phyloP scores from a whole-genome alignment of 495 filamentous ascomycete species.

The Penicillium roqueforti region DNA sequence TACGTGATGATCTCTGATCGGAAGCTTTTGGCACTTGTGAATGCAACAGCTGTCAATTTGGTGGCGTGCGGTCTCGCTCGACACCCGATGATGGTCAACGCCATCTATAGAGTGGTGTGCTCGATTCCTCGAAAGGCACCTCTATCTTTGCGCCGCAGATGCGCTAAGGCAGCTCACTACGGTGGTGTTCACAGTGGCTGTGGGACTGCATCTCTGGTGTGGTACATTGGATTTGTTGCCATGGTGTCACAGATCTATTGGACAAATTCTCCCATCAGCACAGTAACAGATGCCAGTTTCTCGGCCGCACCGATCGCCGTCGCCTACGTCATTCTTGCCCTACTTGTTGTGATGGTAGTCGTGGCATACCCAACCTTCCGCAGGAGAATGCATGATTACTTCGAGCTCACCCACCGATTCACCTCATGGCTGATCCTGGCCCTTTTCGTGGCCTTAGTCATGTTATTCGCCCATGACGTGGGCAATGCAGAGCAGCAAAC shows the following conservation, averaged over 20 bases:
- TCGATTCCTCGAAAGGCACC: conserved; percentile 52
- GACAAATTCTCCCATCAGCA: conserved; percentile 13
- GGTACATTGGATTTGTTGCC: conserved; percentile 54
- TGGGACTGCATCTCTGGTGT: conserved; percentile 57
- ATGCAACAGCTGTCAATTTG: conserved; percentile 42
- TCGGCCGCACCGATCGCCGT: conserved; percentile 18
- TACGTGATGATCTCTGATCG: conserved; percentile 23
- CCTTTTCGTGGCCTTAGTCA: conserved; percentile 54
- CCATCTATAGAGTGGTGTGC: conserved; percentile 54
- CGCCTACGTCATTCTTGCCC: conserved; percentile 19
- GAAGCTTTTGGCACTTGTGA: conserved; percentile 22
- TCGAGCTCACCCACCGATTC: conserved; percentile 65
- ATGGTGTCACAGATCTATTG: conserved; percentile 36
- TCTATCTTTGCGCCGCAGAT: conserved; percentile 51
- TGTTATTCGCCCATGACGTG: conserved; percentile 25
- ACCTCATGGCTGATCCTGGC: conserved; percentile 58
- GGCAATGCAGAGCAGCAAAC: conserved; percentile 19
- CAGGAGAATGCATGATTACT: conserved; percentile 55
- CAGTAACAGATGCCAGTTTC: conserved; percentile 9
- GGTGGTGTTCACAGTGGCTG: conserved; percentile 68
- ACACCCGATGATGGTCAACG: conserved; percentile 65
- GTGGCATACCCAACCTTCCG: conserved; percentile 50
- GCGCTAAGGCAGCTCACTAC: conserved; percentile 65
- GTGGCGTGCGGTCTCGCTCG: conserved; percentile 50
- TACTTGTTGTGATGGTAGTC: conserved; percentile 33